phyloP scores from a whole-genome alignment of 2,329 filamentous ascomycete genomes.

The Periconia macrospinosa region DNA sequence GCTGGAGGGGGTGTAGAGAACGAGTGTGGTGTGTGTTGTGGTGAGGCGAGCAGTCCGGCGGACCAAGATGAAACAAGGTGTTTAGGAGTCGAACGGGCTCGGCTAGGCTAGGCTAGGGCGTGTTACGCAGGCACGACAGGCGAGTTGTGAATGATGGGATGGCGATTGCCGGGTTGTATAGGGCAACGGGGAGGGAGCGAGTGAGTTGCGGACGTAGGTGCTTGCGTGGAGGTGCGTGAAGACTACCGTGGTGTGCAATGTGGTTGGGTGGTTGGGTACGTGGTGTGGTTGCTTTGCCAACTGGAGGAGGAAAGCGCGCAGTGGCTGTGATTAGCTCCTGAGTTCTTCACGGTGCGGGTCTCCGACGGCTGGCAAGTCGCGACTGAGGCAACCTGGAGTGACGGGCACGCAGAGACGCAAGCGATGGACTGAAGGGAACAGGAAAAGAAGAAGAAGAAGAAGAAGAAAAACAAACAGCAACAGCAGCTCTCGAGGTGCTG shows the following conservation, averaged over 20 bases:
- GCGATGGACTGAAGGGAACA: constrained; percentile 24
- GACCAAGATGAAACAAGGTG: constrained; percentile 15
- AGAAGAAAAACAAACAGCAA: constrained; percentile 14
- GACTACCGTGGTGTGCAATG: not conserved
- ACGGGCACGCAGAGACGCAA: constrained; percentile 16
- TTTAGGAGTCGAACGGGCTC: not conserved
- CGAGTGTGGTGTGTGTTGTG: constrained; percentile 24
- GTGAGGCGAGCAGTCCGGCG: constrained; percentile 18
- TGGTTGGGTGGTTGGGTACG: not conserved
- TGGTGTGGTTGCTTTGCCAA: constrained; percentile 26
- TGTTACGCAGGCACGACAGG: no score
- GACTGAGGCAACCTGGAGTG: constrained; percentile 12
- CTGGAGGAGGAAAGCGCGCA: constrained; percentile 37
- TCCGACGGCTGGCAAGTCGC: constrained; percentile 18
- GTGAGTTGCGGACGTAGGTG: constrained; percentile 19
- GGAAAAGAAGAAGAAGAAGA: constrained; percentile 17
- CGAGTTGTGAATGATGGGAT: not conserved
- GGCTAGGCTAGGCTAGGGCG: not conserved
- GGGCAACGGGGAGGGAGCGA: constrained; percentile 20
- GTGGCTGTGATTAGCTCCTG: constrained; percentile 17
- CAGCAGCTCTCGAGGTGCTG: constrained; percentile 4
- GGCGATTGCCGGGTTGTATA: not conserved
- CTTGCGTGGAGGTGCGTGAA: constrained; percentile 18
- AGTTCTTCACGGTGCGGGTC: constrained; percentile 17
- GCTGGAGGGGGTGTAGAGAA: constrained; percentile 8